A percentile compares a stretch with the other conserved stretches of the same genome.
phyloP scores from a whole-genome alignment of 2,329 filamentous ascomycete genomes.

The Salinomyces thailandicus region DNA sequence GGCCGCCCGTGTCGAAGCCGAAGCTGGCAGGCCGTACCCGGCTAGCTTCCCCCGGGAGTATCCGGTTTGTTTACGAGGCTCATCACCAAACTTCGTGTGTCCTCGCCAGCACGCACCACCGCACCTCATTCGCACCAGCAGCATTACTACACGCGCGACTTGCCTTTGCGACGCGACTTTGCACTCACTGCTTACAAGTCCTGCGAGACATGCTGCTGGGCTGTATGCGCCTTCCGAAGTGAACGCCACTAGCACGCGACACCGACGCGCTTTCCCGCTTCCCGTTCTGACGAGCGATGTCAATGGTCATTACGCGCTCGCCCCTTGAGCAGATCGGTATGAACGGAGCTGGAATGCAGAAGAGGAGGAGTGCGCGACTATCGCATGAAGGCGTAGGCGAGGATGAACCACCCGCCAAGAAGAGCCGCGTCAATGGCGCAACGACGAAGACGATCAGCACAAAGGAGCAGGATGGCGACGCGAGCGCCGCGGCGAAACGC shows the following conservation, averaged over 20 bases:
- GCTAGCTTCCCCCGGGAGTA: too few relatives aligned
- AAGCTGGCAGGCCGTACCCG: too few relatives aligned
- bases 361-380: slow-evolving; percentile 37
- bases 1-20: too few relatives aligned
- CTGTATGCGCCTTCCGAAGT: slow-evolving; percentile 3
- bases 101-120: slow-evolving; percentile 1
- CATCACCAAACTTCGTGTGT: slow-evolving; percentile 2
- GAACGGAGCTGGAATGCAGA: slow-evolving; percentile 36
- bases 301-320: slow-evolving; percentile 28
- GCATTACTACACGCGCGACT: slow-evolving; percentile 12
- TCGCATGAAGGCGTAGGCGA: slow-evolving; percentile 33
- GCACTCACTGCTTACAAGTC: slow-evolving; percentile 3
- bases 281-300: slow-evolving; percentile 19
- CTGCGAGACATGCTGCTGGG: slow-evolving; percentile 2
- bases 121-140: slow-evolving; percentile 8
- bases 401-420: slow-evolving; percentile 35
- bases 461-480: slow-evolving; percentile 21
- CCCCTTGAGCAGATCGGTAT: slow-evolving; percentile 39
- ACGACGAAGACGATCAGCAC: slow-evolving; percentile 28
- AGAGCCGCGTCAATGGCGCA: slow-evolving; percentile 28
- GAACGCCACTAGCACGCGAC: slow-evolving; percentile 6
- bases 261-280: slow-evolving; percentile 9
- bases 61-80: background rate
- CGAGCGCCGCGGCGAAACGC: slow-evolving; percentile 27
- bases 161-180: slow-evolving; percentile 10